Evolutionary conservation across 768 basidiomycete genomes (phyloP).

Genomic region (Mycena polygramma): DNA sequence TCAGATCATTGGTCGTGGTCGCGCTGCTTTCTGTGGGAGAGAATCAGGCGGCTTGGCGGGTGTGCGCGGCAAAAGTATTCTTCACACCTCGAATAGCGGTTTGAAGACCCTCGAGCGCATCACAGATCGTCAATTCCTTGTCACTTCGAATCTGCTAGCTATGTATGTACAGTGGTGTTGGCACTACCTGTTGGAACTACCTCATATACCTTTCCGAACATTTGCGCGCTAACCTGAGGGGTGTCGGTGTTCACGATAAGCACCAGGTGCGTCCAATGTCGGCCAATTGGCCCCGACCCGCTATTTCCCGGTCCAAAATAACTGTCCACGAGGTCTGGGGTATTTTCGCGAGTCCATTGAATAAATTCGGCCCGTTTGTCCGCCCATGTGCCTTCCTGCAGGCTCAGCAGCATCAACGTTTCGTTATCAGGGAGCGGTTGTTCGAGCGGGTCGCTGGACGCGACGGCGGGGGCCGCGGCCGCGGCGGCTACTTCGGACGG

Average conservation of each 20-base stretch:
- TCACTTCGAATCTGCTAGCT: no score
- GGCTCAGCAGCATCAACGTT: background rate
- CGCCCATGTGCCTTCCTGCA: constrained; percentile 20
- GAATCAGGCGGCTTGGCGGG: no score
- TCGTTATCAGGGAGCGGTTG: background rate
- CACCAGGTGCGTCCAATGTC: constrained; percentile 18
- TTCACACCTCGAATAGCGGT: no score
- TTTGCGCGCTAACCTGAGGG: background rate
- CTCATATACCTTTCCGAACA: constrained; percentile 17
- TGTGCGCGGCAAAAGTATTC: no score
- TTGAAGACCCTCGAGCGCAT: no score
- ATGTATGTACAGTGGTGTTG: background rate
- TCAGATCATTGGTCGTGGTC: no score
- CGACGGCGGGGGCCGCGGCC: background rate
- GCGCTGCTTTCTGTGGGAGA: no score
- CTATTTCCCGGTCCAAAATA: constrained; percentile 17
- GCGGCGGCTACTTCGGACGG: background rate
- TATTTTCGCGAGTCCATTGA: background rate
- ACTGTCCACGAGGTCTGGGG: background rate
- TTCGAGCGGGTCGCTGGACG: background rate
- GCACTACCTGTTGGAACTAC: background rate
- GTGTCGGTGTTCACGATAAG: background rate
- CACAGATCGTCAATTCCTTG: no score
- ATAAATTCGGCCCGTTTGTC: constrained; percentile 4
- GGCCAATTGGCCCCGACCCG: constrained; percentile 5